These are phyloP conservation scores for Dothidotthia symphoricarpi DNA, from an alignment of 2,329 filamentous ascomycete genomes.

Conservation along the genomic window DNA sequence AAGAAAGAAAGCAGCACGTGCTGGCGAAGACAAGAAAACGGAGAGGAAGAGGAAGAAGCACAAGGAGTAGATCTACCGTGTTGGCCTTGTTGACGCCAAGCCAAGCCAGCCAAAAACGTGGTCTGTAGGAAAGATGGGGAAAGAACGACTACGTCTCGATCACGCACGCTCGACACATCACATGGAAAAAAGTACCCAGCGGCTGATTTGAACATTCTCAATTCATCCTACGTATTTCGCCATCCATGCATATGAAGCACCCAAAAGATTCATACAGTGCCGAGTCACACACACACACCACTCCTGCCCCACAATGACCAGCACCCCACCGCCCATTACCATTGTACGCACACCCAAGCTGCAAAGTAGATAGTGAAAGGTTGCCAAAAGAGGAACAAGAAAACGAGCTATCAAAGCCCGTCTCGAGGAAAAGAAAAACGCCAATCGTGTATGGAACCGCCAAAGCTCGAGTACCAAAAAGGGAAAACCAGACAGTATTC, in stretches of 20 bases:
- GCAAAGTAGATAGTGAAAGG: not conserved
- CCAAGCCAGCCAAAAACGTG: no score
- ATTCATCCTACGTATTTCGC: slow-evolving; percentile 27
- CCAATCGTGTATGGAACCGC: not conserved
- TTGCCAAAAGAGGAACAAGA: slow-evolving; percentile 2
- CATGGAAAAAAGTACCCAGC: not conserved
- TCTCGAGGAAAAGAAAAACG: slow-evolving; percentile 7
- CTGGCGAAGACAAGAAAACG: no score
- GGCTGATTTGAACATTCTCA: slow-evolving; percentile 7
- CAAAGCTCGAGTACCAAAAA: slow-evolving; percentile 20
- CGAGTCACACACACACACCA: slow-evolving; percentile 1
- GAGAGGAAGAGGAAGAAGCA: no score
- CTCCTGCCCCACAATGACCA: not conserved
- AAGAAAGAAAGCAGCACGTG: no score
- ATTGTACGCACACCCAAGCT: slow-evolving; percentile 1
- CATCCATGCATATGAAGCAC: slow-evolving; percentile 8
- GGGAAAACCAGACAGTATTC: slow-evolving; percentile 13
- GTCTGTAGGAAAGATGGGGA: no score
- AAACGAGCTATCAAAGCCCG: slow-evolving; percentile 23
- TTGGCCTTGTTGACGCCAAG: no score
- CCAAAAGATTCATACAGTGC: slow-evolving; percentile 15
- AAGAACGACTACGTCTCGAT: no score
- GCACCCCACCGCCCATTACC: slow-evolving; percentile 8
- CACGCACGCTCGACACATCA: no score
- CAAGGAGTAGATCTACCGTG: no score